Percentiles rank a stretch among this genome's conserved stretches.
Conservation (phyloP, 441 rosid species). For the Adansonia gregorii region DNA sequence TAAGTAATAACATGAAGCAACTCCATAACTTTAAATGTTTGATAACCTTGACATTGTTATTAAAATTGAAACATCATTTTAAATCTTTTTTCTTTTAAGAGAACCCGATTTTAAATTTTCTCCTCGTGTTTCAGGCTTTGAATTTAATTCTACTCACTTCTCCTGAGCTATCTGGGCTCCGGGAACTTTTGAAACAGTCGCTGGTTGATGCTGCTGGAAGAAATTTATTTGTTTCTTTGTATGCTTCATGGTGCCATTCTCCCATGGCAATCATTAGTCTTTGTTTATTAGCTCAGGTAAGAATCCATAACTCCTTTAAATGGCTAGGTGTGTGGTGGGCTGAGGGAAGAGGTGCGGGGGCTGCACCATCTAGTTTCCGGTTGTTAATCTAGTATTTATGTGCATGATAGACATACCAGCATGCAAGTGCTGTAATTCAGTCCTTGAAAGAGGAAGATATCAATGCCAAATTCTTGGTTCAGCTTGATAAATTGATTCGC, state of each 20-base stretch:
- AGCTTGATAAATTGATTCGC: constrained; percentile 41
- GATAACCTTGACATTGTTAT: constrained; percentile 1
- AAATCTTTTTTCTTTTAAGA: background rate
- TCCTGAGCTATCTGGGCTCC: constrained; percentile 83
- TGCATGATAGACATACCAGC: constrained; percentile 85
- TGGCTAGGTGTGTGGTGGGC: background rate
- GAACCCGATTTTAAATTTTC: constrained; percentile 6
- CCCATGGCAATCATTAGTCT: constrained; percentile 99
- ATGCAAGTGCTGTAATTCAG: constrained; percentile 94
- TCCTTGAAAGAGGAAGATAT: constrained; percentile 97
- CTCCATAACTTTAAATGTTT: background rate
- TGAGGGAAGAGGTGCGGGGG: background rate
- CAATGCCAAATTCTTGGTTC: constrained; percentile 92
- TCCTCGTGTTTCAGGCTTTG: constrained; percentile 68
- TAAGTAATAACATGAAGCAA: constrained; percentile 6
- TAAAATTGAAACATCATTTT: background rate
- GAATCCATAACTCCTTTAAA: constrained; percentile 7
- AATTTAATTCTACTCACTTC: constrained; percentile 98
- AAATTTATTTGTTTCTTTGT: constrained; percentile 81
- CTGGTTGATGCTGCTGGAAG: constrained; percentile 77
- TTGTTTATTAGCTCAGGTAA: constrained; percentile 96
- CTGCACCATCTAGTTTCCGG: background rate
- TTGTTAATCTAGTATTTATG: constrained; percentile 19
- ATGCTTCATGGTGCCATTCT: constrained; percentile 99
- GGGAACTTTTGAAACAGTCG: constrained; percentile 88